Evolutionary conservation across 2,329 filamentous ascomycete species (phyloP), one percentile per base, ranked within the genome.

Genomic region (Colletotrichum sojae): DNA sequence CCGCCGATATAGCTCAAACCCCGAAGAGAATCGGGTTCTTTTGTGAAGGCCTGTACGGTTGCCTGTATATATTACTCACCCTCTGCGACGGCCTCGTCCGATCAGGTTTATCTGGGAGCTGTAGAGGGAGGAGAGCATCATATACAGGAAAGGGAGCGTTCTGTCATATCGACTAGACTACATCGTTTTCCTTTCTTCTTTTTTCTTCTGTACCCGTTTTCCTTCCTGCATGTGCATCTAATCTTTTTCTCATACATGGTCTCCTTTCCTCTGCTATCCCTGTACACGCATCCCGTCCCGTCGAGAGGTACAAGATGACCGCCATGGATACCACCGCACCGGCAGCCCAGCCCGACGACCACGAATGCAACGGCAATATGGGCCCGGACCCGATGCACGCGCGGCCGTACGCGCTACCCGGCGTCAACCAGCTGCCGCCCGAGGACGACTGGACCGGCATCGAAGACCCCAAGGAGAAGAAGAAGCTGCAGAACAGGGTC

Each of bases 401-500:
- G 2, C 40, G 53, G 18, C 53, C 53, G 15, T 56, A 59, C 56
- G 27, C 56, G 16, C 22, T 59, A 51, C 58, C 57, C 10, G 60
- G 59, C 6, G 69, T 70, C 3, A 67, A 36, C 10, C 67, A 73
- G 16, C 65, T 74, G 5, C 63, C 66, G 10, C 63, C 71, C n/a
- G 75, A 76, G 53, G 75, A 77, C 52, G 75, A 77, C 70, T 77
- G 75, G 75, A 77, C 75, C 2, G 71, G 72, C 4, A 74, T 76
- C 52, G 73, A 75, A 36, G 74, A 77, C 31, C 75, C 73, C 58
- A 75, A 74, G 60, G 73, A 76, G 67, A 78, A 78, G 73, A 78
- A 78, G 72, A 73, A 75, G 43, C 77, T 78, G 5, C 76, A 78
- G 63, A 78, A 78, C 57, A 66, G 76, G 13, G 75, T 78, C 9